Percentiles rank a stretch among this genome's conserved stretches.
Conservation (phyloP, 2,329 filamentous ascomycete species). For the Colletotrichum sp. region DNA sequence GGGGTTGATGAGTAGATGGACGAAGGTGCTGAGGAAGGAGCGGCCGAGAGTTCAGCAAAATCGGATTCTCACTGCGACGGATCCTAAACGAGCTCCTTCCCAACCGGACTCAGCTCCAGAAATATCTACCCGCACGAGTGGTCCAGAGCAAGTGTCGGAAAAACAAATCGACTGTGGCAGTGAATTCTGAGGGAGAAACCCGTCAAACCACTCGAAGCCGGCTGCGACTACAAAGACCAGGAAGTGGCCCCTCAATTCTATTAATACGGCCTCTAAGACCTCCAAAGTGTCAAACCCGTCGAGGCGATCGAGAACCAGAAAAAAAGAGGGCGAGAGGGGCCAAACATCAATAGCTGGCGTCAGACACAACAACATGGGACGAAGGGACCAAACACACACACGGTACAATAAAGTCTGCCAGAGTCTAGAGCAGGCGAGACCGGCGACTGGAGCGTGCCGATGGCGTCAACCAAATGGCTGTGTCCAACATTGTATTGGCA, state of each 20-base stretch:
- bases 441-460: not conserved
- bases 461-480: not conserved
- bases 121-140: not conserved
- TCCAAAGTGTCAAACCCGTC: not conserved
- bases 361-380: not conserved
- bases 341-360: not conserved
- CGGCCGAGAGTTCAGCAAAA: not conserved
- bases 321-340: not conserved
- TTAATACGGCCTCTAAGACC: not conserved
- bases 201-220: not conserved
- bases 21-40: not conserved
- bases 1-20: not conserved
- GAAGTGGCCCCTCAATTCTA: not conserved
- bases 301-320: not conserved
- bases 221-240: not conserved
- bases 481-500: not conserved
- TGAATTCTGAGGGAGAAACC: not conserved
- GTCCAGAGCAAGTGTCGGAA: not conserved
- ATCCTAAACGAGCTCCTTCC: not conserved
- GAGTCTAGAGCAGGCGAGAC: constrained; percentile 13
- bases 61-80: not conserved
- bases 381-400: constrained; percentile 1
- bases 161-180: not conserved
- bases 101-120: not conserved
- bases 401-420: not conserved